Evolutionary conservation across 139 green algal species (phyloP), one percentile per base, ranked within the genome.

Genomic region (Chlamydomonas schloesseri): DNA sequence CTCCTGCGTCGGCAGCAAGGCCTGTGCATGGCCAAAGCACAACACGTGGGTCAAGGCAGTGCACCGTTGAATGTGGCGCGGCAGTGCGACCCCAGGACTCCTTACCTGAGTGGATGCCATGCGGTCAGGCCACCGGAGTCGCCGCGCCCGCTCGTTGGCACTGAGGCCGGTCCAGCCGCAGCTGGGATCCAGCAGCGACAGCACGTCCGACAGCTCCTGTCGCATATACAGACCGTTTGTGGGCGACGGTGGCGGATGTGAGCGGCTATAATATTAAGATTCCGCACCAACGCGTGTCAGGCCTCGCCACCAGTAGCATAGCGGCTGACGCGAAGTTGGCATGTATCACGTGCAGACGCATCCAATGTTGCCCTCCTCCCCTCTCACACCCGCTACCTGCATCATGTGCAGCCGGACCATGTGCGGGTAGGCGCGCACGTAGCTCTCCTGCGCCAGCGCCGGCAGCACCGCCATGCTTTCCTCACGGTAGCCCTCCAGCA

Each of bases 321-420:
- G 50, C 47, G n/a, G n/a, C n/a, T n/a, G n/a, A n/a, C n/a, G n/a
- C n/a, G n/a, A n/a, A n/a, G n/a, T n/a, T n/a, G n/a, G n/a, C n/a
- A n/a, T n/a, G n/a, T n/a, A n/a, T n/a, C n/a, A n/a, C n/a, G n/a
- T n/a, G n/a, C n/a, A n/a, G n/a, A n/a, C n/a, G n/a, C n/a, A n/a
- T n/a, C n/a, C n/a, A n/a, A n/a, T n/a, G n/a, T n/a, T n/a, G n/a
- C n/a, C n/a, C n/a, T n/a, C n/a, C n/a, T n/a, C n/a, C n/a, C n/a
- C n/a, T n/a, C n/a, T n/a, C n/a, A n/a, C n/a, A n/a, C n/a, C n/a
- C n/a, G n/a, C n/a, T n/a, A 78, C 94, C 57, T 95, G 93, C 72
- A 99, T 90, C 91, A 98, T 96, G 89, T 98, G 95, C 42, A 99
- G 94, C 71, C 94, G 91, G 11, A 97, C 86, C 5, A 99, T 84